These are phyloP conservation scores for Calophaca sinica DNA, from an alignment of 306 rosid genomes.

Conservation along the genomic window DNA sequence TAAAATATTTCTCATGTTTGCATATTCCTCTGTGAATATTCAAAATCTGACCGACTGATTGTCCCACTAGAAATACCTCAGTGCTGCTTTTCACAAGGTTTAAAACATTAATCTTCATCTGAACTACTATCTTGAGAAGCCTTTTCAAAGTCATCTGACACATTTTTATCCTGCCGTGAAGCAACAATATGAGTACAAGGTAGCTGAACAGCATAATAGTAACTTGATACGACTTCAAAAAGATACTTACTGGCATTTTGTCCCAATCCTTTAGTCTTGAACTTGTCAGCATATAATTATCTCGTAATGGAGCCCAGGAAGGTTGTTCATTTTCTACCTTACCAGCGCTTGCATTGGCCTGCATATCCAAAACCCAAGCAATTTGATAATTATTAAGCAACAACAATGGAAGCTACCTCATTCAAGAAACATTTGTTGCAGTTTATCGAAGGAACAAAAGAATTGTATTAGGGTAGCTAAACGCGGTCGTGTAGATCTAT, in stretches of 20 bases:
- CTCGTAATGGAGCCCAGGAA: constrained; percentile 93
- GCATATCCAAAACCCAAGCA: constrained; percentile 37
- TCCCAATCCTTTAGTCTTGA: constrained; percentile 90
- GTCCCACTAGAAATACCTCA: neutral
- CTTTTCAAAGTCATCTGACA: constrained; percentile 63
- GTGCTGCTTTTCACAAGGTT: constrained; percentile 25
- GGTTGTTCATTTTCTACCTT: constrained; percentile 70
- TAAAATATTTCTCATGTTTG: neutral
- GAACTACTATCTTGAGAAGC: constrained; percentile 68
- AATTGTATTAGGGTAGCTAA: neutral
- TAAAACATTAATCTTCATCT: constrained; percentile 59
- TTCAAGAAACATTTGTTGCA: constrained; percentile 15
- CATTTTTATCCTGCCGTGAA: constrained; percentile 58
- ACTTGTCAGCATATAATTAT: constrained; percentile 87
- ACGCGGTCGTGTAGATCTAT: constrained; percentile 17
- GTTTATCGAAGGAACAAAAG: constrained; percentile 8
- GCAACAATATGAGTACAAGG: constrained; percentile 25
- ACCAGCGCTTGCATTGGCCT: constrained; percentile 58
- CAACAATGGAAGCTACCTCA: constrained; percentile 1
- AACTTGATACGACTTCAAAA: neutral
- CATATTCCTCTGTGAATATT: neutral
- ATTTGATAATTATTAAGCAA: constrained; percentile 18
- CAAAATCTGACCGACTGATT: constrained; percentile 11
- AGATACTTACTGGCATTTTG: constrained; percentile 70
- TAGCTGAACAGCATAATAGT: neutral